A percentile compares a stretch with the other conserved stretches of the same genome.
Conservation (phyloP, 1,139 yeast species). For the Magnusiomyces starmeri region DNA sequence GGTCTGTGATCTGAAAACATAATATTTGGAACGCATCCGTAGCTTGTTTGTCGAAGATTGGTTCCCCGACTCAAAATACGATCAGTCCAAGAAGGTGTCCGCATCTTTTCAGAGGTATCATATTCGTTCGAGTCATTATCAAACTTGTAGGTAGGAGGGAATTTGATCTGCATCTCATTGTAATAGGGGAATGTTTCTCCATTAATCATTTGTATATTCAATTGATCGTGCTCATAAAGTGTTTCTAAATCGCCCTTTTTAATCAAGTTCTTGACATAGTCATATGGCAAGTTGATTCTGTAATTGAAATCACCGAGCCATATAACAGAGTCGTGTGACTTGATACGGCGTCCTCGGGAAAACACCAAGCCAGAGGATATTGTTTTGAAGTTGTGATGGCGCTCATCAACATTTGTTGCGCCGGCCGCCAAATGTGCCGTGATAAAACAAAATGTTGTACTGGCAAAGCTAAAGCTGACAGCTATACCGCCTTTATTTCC, state of each 20-base stretch:
- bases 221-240: slow-evolving; percentile 70
- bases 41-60: slow-evolving; percentile 55
- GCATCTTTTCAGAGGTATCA: slow-evolving; percentile 84
- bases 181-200: slow-evolving; percentile 84
- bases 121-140: slow-evolving; percentile 79
- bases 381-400: slow-evolving; percentile 82
- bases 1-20: slow-evolving; percentile 91
- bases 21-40: slow-evolving; percentile 54
- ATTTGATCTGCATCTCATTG: slow-evolving; percentile 69
- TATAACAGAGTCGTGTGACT: slow-evolving; percentile 76
- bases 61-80: slow-evolving; percentile 52
- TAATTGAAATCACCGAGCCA: slow-evolving; percentile 98
- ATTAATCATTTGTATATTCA: slow-evolving; percentile 70
- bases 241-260: slow-evolving; percentile 40
- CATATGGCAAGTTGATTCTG: slow-evolving; percentile 69
- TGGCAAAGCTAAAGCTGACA: slow-evolving; percentile 68
- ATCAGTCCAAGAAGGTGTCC: slow-evolving; percentile 98
- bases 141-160: slow-evolving; percentile 89
- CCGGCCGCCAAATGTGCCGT: slow-evolving; percentile 97
- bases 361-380: slow-evolving; percentile 72
- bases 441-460: slow-evolving; percentile 73
- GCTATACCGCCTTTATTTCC: slow-evolving; percentile 93
- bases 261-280: slow-evolving; percentile 58
- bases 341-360: slow-evolving; percentile 57
- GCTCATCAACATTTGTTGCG: slow-evolving; percentile 68